phyloP scores from a whole-genome alignment of 495 filamentous ascomycete species.

The Echria macrotheca region DNA sequence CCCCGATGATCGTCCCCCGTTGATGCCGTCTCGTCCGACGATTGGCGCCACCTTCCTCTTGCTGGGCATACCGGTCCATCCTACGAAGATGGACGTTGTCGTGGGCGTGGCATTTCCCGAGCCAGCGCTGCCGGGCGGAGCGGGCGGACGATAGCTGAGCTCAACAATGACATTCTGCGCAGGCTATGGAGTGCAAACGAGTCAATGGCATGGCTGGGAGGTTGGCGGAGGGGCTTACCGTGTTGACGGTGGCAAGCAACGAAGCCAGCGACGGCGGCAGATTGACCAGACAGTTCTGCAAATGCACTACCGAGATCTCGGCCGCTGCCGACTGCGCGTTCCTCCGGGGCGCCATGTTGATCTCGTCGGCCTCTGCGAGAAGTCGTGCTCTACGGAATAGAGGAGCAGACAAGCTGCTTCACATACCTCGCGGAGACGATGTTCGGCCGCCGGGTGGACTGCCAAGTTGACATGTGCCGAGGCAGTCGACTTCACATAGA shows the following conservation, averaged over 20 bases:
- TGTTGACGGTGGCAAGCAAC: constrained; percentile 79
- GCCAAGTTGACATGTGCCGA: constrained; percentile 34
- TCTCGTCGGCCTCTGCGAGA: background rate
- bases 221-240: constrained; percentile 48
- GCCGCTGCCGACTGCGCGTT: constrained; percentile 63
- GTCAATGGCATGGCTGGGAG: background rate
- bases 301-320: constrained; percentile 71
- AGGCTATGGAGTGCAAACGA: constrained; percentile 41
- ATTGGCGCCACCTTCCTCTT: constrained; percentile 70
- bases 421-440: background rate
- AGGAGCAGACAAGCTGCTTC: background rate
- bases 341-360: constrained; percentile 54
- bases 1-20: constrained; percentile 45
- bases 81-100: constrained; percentile 71
- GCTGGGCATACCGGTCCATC: constrained; percentile 97
- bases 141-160: constrained; percentile 56
- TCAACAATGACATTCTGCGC: constrained; percentile 96
- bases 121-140: constrained; percentile 33
- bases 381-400: background rate
- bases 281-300: constrained; percentile 94
- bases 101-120: constrained; percentile 27
- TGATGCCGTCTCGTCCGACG: constrained; percentile 66
- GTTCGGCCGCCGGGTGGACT: constrained; percentile 1
- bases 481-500: constrained; percentile 7
- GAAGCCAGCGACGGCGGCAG: constrained; percentile 79